These are phyloP conservation scores for Quercus lobata DNA, from an alignment of 331 rosid species.

Conservation along the genomic window DNA sequence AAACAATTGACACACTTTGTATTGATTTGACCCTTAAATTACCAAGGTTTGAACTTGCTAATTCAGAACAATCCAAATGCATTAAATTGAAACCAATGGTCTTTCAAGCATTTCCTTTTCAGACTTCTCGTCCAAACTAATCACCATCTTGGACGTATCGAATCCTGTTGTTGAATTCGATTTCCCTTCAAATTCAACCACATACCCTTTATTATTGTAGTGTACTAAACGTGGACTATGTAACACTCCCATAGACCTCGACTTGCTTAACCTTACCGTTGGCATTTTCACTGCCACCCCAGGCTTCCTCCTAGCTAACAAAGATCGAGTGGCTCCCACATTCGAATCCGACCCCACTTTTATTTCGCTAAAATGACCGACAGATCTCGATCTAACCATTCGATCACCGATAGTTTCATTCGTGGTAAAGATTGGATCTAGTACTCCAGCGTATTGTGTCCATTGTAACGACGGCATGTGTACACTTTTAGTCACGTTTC, in stretches of 20 bases:
- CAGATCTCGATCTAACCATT: slow-evolving; percentile 49
- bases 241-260: slow-evolving; percentile 62
- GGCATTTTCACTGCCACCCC: slow-evolving; percentile 24
- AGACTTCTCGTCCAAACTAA: slow-evolving; percentile 22
- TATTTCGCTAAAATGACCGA: slow-evolving; percentile 33
- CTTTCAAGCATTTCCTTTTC: slow-evolving; percentile 35
- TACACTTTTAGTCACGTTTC: too few relatives aligned
- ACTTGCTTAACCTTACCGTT: slow-evolving; percentile 39
- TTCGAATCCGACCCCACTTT: not conserved
- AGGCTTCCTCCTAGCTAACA: slow-evolving; percentile 17
- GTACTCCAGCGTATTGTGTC: too few relatives aligned
- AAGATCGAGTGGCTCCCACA: not conserved
- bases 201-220: slow-evolving; percentile 1
- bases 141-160: slow-evolving; percentile 39
- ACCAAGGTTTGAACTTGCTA: not conserved
- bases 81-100: slow-evolving; percentile 31
- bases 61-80: not conserved
- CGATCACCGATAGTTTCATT: not conserved
- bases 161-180: not conserved
- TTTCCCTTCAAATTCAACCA: slow-evolving; percentile 25
- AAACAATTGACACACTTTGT: too few relatives aligned
- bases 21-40: too few relatives aligned
- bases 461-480: rapidly evolving
- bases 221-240: slow-evolving; percentile 17
- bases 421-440: too few relatives aligned